Evolutionary conservation across 2,329 filamentous ascomycete species (phyloP).

Genomic region (Pseudocercospora pini-densiflorae): DNA sequence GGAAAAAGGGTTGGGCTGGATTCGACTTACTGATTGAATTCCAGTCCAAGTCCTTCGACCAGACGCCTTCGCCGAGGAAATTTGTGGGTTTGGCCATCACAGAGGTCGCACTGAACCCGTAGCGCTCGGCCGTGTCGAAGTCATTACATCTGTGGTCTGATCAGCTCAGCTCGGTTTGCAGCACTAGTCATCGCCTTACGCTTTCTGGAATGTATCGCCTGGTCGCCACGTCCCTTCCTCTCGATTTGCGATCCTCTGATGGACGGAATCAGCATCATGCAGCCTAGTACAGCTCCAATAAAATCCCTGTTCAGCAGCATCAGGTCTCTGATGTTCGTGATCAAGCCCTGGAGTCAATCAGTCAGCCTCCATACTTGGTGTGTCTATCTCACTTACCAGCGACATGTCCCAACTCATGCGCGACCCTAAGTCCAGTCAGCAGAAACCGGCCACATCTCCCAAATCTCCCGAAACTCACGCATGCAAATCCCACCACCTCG

Average conservation of each 20-base stretch:
- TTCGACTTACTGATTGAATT: not conserved
- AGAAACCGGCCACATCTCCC: too few relatives aligned
- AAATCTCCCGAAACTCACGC: too few relatives aligned
- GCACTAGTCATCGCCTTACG: not conserved
- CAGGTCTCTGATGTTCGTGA: not conserved
- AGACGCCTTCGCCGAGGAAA: not conserved
- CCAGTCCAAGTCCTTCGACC: not conserved
- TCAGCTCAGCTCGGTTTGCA: not conserved
- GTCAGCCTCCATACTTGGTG: too few relatives aligned
- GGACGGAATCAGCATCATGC: not conserved
- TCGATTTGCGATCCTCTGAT: not conserved
- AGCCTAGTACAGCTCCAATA: not conserved
- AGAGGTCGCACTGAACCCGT: not conserved
- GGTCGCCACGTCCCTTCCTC: not conserved
- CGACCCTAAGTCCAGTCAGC: not conserved
- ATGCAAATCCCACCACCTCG: not conserved
- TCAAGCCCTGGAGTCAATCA: not conserved
- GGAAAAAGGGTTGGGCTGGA: not conserved
- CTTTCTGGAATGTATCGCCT: not conserved
- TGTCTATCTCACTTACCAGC: not conserved
- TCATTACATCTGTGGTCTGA: not conserved
- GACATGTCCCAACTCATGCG: not conserved
- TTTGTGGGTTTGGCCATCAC: not conserved
- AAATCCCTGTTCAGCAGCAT: not conserved
- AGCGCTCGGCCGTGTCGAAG: not conserved